Base-by-base conservation (phyloP, 345 rosid species). In the Geranium rotundifolium region DNA sequence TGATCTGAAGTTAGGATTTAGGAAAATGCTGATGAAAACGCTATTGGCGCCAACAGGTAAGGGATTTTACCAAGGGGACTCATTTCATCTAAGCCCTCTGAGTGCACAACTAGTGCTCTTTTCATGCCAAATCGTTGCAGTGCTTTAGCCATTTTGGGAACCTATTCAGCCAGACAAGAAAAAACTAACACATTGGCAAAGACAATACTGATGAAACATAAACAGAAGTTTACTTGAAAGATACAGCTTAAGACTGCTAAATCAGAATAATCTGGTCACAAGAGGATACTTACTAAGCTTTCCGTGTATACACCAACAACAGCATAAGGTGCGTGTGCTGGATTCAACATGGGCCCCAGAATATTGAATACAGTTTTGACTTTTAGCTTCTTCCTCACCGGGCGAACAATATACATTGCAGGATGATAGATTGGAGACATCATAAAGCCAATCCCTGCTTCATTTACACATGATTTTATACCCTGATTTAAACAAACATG, bases 51-150 rank as follows among this genome's bases (percentile, higher is more conserved):
- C 27, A 23, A n/a, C 37, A 62, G 52, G 16, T 13, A 19, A 27
- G 57, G 31, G 39, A 37, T 61, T 69, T 57, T 58, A 75, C 79
- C 79, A 8, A 71, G 62, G 49, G 79, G 75, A 55, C 75, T 75
- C 67, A 75, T 75, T 62, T 75, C 79, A 61, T 75, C 79, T 29
- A 75, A 62, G 64, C 79, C 79, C 41, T 75, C 72, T 20, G 75
- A 75, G 60, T 71, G 79, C 17, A 71, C 75, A 23, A 75, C 79
- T 27, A 75, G 49, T 34, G 75, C 75, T 61, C 72, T 64, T 62
- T 65, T 71, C 75, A 65, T 29, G 46, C 79, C 79, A 68, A 67
- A 68, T 6, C 72, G 23, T 67, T 71, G 75, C 59, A 75, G 60
- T 37, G 75, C 79, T 58, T 56, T 62, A 15, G 79, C 79, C 70